phyloP scores from a whole-genome alignment of 495 filamentous ascomycete genomes.

The Tuber magnatum region DNA sequence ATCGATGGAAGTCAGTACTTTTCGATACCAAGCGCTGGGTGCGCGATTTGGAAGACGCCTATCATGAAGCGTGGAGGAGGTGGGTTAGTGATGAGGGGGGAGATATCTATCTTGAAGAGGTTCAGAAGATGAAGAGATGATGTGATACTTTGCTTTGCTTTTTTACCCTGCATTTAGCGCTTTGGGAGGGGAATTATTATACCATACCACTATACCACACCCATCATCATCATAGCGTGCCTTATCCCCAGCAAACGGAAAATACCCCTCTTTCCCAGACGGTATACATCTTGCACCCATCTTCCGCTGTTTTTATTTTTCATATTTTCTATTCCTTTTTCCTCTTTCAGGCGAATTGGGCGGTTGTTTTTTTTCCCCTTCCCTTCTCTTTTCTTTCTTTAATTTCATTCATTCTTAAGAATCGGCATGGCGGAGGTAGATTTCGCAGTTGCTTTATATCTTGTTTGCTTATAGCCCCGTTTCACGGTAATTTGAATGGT shows the following conservation, averaged over 20 bases:
- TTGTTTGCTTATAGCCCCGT: background rate
- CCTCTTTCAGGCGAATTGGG: background rate
- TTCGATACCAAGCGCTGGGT: constrained; percentile 96
- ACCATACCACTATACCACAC: background rate
- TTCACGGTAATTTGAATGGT: background rate
- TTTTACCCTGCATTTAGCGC: background rate
- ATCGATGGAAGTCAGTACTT: constrained; percentile 71
- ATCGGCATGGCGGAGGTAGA: background rate
- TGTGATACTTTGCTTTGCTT: background rate
- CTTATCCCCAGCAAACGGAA: background rate
- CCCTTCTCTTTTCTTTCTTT: too few species aligned
- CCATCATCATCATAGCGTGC: background rate
- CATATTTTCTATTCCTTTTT: background rate
- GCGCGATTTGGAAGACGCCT: constrained; percentile 78
- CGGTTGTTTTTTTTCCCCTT: background rate
- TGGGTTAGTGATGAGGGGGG: constrained; percentile 84
- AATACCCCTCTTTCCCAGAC: background rate
- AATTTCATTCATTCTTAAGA: background rate
- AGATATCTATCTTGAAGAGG: constrained; percentile 62
- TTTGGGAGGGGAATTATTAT: background rate
- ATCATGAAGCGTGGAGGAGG: constrained; percentile 75
- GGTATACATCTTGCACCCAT: background rate
- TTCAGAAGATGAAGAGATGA: background rate
- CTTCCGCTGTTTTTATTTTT: background rate
- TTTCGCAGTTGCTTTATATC: background rate